Evolutionary conservation across 2,329 filamentous ascomycete genomes (phyloP).

Genomic region (Chaetomium strumarium): DNA sequence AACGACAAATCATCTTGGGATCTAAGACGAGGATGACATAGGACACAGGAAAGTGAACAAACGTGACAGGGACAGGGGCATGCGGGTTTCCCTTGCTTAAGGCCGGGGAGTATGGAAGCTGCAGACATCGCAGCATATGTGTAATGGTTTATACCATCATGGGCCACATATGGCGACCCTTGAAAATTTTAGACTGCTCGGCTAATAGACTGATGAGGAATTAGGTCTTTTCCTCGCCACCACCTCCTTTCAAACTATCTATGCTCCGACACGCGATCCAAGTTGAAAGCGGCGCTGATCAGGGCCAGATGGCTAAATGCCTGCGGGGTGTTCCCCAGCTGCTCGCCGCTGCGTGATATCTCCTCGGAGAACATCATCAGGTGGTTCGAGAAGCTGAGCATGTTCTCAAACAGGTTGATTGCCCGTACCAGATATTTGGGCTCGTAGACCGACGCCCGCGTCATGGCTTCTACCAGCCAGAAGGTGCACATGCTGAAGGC

Average conservation of each 20-base stretch:
- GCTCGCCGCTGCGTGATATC: slow-evolving; percentile 67
- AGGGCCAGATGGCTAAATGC: slow-evolving; percentile 72
- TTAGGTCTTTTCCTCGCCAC: background rate
- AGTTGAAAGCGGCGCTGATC: slow-evolving; percentile 71
- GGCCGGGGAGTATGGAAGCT: too few relatives aligned
- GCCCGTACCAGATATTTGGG: slow-evolving; percentile 56
- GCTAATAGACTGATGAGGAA: too few relatives aligned
- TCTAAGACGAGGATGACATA: background rate
- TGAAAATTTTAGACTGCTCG: too few relatives aligned
- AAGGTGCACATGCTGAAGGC: slow-evolving; percentile 80
- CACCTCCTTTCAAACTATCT: slow-evolving; percentile 1
- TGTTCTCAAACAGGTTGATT: slow-evolving; percentile 69
- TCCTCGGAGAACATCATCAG: slow-evolving; percentile 75
- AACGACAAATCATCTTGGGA: background rate
- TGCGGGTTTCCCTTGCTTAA: too few relatives aligned
- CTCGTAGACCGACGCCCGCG: slow-evolving; percentile 60
- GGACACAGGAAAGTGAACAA: background rate
- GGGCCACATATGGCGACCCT: too few relatives aligned
- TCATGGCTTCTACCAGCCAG: slow-evolving; percentile 75
- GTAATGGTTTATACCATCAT: too few relatives aligned
- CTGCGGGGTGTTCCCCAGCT: slow-evolving; percentile 74
- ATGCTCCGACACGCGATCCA: slow-evolving; percentile 45
- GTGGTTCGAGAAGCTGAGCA: slow-evolving; percentile 71
- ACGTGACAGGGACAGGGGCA: too few relatives aligned
- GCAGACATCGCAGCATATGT: too few relatives aligned